A percentile compares a stretch with the other conserved stretches of the same genome.
phyloP scores from a whole-genome alignment of 305 asterid genomes.

The Fraxinus dipetala region DNA sequence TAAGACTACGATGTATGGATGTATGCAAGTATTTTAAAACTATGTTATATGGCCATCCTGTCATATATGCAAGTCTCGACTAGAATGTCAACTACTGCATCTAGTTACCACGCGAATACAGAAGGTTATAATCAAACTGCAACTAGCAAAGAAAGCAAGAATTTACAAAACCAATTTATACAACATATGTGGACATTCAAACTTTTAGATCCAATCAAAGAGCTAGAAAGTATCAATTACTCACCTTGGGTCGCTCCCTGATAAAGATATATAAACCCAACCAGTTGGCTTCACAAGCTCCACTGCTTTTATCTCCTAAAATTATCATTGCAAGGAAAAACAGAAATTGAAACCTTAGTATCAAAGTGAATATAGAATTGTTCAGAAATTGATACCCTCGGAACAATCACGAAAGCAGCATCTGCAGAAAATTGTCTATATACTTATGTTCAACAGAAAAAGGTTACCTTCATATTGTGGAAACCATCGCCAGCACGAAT shows the following conservation, averaged over 20 bases:
- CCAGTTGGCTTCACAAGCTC: constrained; percentile 81
- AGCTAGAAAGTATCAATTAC: constrained; percentile 9
- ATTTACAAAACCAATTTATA: background rate
- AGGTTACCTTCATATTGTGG: constrained; percentile 70
- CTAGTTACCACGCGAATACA: background rate
- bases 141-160: background rate
- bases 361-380: background rate
- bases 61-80: background rate
- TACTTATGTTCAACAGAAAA: background rate
- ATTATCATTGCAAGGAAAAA: constrained; percentile 10
- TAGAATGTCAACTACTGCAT: background rate
- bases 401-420: background rate
- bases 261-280: constrained; percentile 76
- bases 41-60: background rate
- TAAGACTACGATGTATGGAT: background rate
- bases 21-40: background rate
- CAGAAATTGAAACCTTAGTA: background rate
- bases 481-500: constrained; percentile 83
- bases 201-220: constrained; percentile 10
- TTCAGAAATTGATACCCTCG: background rate
- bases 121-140: background rate
- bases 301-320: constrained; percentile 66
- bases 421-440: background rate
- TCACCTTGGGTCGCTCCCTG: constrained; percentile 85
- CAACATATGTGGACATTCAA: background rate